These are phyloP conservation scores for Arthrobotrys entomopaga DNA, from an alignment of 2,329 filamentous ascomycete genomes.

Conservation along the genomic window DNA sequence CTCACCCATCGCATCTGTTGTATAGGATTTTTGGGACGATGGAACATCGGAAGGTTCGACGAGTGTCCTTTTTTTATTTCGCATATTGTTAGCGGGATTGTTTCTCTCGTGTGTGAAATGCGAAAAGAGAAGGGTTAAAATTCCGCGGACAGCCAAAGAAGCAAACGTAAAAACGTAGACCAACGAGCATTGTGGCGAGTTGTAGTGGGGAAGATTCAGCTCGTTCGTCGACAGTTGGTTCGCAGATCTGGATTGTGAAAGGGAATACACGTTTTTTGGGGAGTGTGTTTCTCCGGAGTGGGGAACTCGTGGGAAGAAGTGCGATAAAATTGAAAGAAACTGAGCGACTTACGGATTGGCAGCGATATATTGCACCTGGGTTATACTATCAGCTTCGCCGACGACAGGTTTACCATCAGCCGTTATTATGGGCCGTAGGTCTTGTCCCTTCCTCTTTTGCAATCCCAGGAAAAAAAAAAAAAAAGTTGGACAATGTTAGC, in stretches of 20 bases:
- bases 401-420: slow-evolving; percentile 53
- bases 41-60: slow-evolving; percentile 63
- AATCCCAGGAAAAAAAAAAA: slow-evolving; percentile 25
- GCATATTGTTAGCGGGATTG: slow-evolving; percentile 42
- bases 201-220: too few relatives aligned
- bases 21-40: slow-evolving; percentile 65
- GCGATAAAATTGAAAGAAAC: background rate
- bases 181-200: background rate
- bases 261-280: background rate
- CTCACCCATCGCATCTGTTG: slow-evolving; percentile 63
- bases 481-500: slow-evolving; percentile 20
- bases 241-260: background rate
- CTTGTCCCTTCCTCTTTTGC: slow-evolving; percentile 54
- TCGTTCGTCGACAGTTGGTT: background rate
- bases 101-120: slow-evolving; percentile 1
- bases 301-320: slow-evolving; percentile 5
- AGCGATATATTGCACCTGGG: slow-evolving; percentile 52
- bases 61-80: slow-evolving; percentile 51
- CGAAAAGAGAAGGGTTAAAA: slow-evolving; percentile 23
- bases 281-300: background rate
- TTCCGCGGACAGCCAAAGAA: slow-evolving; percentile 17
- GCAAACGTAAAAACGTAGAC: slow-evolving; percentile 30
- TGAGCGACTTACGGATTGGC: slow-evolving; percentile 53
- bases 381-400: slow-evolving; percentile 51
- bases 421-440: slow-evolving; percentile 53